Percentiles rank a stretch among this genome's conserved stretches.
Conservation (phyloP, 305 asterid species). For the Ilex paraguariensis region DNA sequence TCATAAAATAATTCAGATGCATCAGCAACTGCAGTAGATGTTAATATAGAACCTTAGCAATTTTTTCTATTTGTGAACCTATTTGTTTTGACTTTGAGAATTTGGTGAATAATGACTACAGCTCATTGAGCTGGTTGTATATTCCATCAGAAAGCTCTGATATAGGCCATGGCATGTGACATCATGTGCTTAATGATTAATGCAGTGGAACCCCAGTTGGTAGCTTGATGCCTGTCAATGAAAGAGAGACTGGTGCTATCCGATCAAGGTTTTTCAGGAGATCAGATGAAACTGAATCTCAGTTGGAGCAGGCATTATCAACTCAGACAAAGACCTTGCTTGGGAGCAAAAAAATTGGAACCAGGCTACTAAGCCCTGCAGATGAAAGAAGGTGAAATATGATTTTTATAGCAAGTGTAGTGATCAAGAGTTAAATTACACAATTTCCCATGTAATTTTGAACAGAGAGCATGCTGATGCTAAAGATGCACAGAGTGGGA, state of each 20-base stretch:
- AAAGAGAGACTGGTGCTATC: constrained; percentile 30
- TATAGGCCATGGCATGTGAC: neutral
- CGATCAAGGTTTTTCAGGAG: constrained; percentile 39
- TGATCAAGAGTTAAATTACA: constrained; percentile 8
- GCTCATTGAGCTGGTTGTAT: neutral
- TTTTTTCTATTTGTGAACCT: no score
- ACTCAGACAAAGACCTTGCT: constrained; percentile 32
- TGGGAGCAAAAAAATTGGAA: constrained; percentile 28
- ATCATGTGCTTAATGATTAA: constrained; percentile 8
- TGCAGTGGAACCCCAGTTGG: constrained; percentile 38
- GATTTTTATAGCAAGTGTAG: neutral
- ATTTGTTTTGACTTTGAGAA: no score
- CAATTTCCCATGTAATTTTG: constrained; percentile 15
- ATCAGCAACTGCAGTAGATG: no score
- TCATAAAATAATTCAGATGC: neutral
- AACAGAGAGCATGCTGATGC: constrained; percentile 28
- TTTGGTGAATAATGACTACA: no score
- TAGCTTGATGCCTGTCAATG: constrained; percentile 27
- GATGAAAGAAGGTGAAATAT: constrained; percentile 41
- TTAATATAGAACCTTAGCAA: no score
- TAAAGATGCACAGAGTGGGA: constrained; percentile 25
- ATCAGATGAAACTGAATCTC: constrained; percentile 36
- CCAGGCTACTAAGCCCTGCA: constrained; percentile 27
- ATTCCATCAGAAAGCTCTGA: neutral
- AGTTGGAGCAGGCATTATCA: constrained; percentile 21